A percentile compares a stretch with the other conserved stretches of the same genome.
Conservation (phyloP, 768 basidiomycete species). For the Calocybe indica region DNA sequence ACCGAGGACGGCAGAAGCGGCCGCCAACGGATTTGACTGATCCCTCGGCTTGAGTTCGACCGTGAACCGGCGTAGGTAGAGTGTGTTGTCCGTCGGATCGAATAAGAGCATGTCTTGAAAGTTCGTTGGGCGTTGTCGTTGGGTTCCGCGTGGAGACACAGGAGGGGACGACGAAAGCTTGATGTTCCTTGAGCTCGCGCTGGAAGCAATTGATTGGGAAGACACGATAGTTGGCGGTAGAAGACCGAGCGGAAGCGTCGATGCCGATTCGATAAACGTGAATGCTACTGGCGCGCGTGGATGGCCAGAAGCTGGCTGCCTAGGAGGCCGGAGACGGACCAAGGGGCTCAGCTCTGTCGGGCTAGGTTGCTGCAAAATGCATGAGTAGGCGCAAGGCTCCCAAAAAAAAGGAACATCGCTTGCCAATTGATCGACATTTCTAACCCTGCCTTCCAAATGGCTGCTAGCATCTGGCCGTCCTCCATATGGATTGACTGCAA, state of each 20-base stretch:
- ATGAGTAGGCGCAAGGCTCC: not conserved
- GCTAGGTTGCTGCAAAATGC: constrained; percentile 35
- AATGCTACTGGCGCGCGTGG: constrained; percentile 43
- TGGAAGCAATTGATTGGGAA: constrained; percentile 4
- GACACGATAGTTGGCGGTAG: constrained; percentile 17
- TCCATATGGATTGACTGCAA: constrained; percentile 73
- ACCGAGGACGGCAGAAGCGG: constrained; percentile 25
- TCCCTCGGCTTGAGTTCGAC: constrained; percentile 31
- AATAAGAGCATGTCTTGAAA: constrained; percentile 67
- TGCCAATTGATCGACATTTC: constrained; percentile 46
- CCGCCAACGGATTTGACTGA: constrained; percentile 18
- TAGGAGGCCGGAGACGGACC: constrained; percentile 41
- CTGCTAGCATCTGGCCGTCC: constrained; percentile 58
- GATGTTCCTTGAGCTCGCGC: constrained; percentile 16
- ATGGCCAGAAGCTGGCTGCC: constrained; percentile 18
- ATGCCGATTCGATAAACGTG: constrained; percentile 38
- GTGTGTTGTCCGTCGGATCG: constrained; percentile 48
- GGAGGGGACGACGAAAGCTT: constrained; percentile 17
- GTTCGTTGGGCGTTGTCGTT: constrained; percentile 29
- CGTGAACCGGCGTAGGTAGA: constrained; percentile 50
- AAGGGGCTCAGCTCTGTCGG: constrained; percentile 52
- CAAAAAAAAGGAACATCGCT: constrained; percentile 14
- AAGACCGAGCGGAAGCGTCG: constrained; percentile 32
- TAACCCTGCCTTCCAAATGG: constrained; percentile 52
- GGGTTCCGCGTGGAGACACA: constrained; percentile 19